A percentile compares a stretch with the other conserved stretches of the same genome.
Conservation (phyloP, 805 yeast species). For the Metschnikowia lachancei region DNA sequence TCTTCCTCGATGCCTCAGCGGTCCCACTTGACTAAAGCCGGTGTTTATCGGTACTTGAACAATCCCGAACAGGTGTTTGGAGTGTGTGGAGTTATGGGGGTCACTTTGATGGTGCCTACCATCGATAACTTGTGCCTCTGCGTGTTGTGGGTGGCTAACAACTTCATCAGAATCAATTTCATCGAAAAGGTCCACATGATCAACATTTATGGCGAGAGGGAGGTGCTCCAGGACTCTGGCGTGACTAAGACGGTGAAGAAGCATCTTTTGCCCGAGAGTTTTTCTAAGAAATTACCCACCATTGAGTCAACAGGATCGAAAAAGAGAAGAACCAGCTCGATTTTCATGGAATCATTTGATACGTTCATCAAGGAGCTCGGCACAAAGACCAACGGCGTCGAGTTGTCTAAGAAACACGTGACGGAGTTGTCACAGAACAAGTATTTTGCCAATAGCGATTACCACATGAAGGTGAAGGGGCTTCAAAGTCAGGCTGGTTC, state of each 20-base stretch:
- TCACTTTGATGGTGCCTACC: conserved; percentile 56
- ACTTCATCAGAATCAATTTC: conserved; percentile 64
- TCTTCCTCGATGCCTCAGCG: conserved; percentile 35
- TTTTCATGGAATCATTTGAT: conserved; percentile 47
- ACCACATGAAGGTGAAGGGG: conserved; percentile 27
- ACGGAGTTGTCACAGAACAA: conserved; percentile 41
- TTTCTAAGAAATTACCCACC: conserved; percentile 29
- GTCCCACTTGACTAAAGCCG: conserved; percentile 64
- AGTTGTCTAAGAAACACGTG: conserved; percentile 35
- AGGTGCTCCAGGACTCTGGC: conserved; percentile 53
- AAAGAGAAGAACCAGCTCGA: conserved; percentile 28
- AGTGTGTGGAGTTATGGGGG: conserved; percentile 78
- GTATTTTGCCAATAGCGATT: conserved; percentile 38
- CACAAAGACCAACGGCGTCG: conserved; percentile 16
- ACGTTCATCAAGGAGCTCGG: conserved; percentile 42
- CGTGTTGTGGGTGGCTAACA: conserved; percentile 58
- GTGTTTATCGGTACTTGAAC: conserved; percentile 77
- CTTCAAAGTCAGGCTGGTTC: conserved; percentile 17
- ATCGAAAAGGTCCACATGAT: conserved; percentile 79
- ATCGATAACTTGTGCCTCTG: conserved; percentile 52
- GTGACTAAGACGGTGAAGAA: conserved; percentile 44
- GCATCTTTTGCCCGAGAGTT: conserved; percentile 41
- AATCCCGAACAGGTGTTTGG: conserved; percentile 81
- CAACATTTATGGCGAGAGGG: conserved; percentile 66
- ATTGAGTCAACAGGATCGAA: not conserved